Evolutionary conservation across 768 basidiomycete species (phyloP).

Genomic region (Pholiota conissans): DNA sequence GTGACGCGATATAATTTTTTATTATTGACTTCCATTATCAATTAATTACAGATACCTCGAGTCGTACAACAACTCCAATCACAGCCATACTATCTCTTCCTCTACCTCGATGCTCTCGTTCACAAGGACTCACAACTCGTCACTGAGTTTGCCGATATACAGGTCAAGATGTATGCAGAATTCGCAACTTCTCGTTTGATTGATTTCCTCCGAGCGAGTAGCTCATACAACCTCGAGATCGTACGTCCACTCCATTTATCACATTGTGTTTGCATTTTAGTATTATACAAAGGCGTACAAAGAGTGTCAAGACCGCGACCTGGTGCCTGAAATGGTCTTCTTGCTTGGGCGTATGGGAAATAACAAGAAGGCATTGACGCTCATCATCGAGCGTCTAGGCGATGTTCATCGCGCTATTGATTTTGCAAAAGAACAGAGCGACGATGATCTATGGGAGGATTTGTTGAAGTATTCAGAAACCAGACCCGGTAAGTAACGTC

Average conservation of each 20-base stretch:
- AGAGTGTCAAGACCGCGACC: constrained; percentile 80
- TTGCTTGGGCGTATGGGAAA: constrained; percentile 97
- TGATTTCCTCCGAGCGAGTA: constrained; percentile 89
- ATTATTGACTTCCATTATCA: not conserved
- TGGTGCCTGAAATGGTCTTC: constrained; percentile 97
- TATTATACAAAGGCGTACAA: constrained; percentile 71
- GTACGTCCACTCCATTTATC: constrained; percentile 34
- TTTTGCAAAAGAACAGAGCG: constrained; percentile 96
- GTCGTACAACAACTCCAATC: constrained; percentile 86
- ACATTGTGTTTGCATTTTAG: not conserved
- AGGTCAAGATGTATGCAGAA: constrained; percentile 92
- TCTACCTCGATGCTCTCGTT: constrained; percentile 90
- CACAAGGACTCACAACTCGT: constrained; percentile 83
- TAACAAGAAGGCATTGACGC: constrained; percentile 89
- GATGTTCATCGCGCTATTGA: constrained; percentile 96
- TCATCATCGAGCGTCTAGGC: constrained; percentile 93
- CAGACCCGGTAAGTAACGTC: constrained; percentile 63
- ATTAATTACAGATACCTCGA: constrained; percentile 61
- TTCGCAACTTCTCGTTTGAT: constrained; percentile 77
- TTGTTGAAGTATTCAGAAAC: constrained; percentile 93
- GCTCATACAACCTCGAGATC: constrained; percentile 86
- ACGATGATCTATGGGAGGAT: constrained; percentile 98
- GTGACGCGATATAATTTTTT: not conserved
- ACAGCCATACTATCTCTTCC: constrained; percentile 80
- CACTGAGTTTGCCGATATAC: constrained; percentile 80